These are phyloP conservation scores for Sicyos baderoa DNA, from an alignment of 306 rosid species.

Conservation along the genomic window DNA sequence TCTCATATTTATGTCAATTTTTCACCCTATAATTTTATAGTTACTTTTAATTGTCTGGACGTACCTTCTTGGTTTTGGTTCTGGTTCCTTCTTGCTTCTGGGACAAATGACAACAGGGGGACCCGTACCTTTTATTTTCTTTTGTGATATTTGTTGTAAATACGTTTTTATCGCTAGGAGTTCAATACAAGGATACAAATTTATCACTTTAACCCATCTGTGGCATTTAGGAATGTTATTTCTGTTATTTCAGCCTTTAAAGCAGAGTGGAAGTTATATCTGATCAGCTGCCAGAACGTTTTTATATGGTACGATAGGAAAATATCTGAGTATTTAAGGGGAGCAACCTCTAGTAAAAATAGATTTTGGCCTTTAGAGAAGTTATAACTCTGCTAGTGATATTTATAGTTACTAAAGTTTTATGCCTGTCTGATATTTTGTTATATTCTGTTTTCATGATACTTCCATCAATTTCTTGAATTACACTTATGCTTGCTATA, in stretches of 20 bases:
- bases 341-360: conserved; percentile 36
- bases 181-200: conserved; percentile 33
- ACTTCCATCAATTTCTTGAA: not conserved
- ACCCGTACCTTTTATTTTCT: conserved; percentile 1
- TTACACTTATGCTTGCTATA: not conserved
- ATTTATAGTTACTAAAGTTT: not conserved
- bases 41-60: not conserved
- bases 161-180: conserved; percentile 18
- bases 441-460: not conserved
- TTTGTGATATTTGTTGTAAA: conserved; percentile 20
- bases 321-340: conserved; percentile 56
- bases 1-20: not conserved
- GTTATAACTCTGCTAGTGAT: conserved; percentile 11
- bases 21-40: not conserved
- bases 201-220: conserved; percentile 49
- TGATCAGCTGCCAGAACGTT: conserved; percentile 85
- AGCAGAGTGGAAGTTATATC: conserved; percentile 67
- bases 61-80: not conserved
- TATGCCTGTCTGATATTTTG: not conserved
- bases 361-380: conserved; percentile 26
- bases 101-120: not conserved
- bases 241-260: conserved; percentile 70
- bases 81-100: conserved; percentile 3
- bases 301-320: conserved; percentile 93
- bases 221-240: conserved; percentile 83